Base-by-base conservation (phyloP, 1,284 basidiomycete species). In the Sporisorium reilianum region DNA sequence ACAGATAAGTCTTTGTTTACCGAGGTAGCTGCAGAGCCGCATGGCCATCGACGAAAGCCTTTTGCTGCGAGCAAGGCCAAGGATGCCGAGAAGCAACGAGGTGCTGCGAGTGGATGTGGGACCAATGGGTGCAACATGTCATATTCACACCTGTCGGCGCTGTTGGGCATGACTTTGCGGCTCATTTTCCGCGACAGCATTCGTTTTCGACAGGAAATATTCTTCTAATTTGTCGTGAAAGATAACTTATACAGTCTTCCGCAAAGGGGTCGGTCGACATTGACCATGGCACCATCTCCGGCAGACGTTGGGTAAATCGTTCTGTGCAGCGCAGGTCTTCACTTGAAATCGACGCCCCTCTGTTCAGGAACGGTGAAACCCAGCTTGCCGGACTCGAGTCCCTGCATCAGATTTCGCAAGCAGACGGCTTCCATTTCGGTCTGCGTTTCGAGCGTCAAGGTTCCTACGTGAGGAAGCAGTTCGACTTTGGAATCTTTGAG, bases 341-440 rank as follows among this genome's bases (percentile, higher is more conserved):
- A 73, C 5, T 46, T n/a, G 45, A 73, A 73, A 0, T 56, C 38
- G 40, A 73, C 57, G 14, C 67, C 75, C 40, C 69, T 78, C 62
- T 85, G 84, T 61, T 85, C 84, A 20, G 77, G 71, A 3, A 85
- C 83, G 11, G 79, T 80, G 62, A 78, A 83, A 5, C 53, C 42
- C 16, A 85, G 68, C 49, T 68, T 75, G 26, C 84, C 84, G 7
- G 75, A 82, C 25, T 78, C 55, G 20, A 85, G 59, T 0, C 82
- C 84, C 18, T 72, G 41, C 9, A 77, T 69, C 22, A 85, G 75
- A 41, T 85, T 84, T 18, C 77, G 72, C 25, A 85, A 50, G 53
- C 83, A 85, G 26, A 83, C 74, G 3, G 80, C 75, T 70, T 85
- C 84, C 84, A 85, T 85, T 51, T 84, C 77, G 20, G 72, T 79